Conservation (phyloP, 495 filamentous ascomycete species). For the Xylaria flabelliformis region DNA sequence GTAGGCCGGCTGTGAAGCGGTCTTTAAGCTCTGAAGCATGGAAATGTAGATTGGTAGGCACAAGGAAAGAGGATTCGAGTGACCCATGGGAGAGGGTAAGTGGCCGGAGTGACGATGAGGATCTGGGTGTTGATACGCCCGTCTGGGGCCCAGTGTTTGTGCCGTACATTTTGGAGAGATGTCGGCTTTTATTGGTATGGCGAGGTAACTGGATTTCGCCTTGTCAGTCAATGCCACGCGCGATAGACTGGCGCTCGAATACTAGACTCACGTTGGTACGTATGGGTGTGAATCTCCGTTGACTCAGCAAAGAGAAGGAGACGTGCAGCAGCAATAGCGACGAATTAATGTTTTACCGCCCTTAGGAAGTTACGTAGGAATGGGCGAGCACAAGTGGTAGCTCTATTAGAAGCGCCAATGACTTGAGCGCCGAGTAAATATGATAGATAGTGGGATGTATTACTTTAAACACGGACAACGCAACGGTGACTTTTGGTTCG, state of each 20-base stretch:
- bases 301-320: conserved; percentile 52
- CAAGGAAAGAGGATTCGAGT: conserved; percentile 91
- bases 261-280: background rate
- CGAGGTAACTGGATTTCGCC: background rate
- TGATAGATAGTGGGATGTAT: background rate
- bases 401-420: conserved; percentile 19
- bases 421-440: conserved; percentile 12
- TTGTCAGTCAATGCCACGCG: background rate
- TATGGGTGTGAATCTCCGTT: conserved; percentile 35
- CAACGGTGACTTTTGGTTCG: conserved; percentile 5
- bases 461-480: background rate
- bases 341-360: conserved; percentile 7
- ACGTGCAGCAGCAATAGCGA: background rate
- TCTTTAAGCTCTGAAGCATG: conserved; percentile 92
- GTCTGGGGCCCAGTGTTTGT: conserved; percentile 83
- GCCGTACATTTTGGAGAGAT: conserved; percentile 73
- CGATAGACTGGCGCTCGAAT: background rate
- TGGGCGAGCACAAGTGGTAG: background rate
- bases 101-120: conserved; percentile 84
- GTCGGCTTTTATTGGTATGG: background rate
- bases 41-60: conserved; percentile 94
- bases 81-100: conserved; percentile 89
- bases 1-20: conserved; percentile 80
- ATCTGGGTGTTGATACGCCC: conserved; percentile 93
- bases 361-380: background rate